Conservation (phyloP, 192 early-diverging fungal species). For the Umbelopsis vinacea region DNA sequence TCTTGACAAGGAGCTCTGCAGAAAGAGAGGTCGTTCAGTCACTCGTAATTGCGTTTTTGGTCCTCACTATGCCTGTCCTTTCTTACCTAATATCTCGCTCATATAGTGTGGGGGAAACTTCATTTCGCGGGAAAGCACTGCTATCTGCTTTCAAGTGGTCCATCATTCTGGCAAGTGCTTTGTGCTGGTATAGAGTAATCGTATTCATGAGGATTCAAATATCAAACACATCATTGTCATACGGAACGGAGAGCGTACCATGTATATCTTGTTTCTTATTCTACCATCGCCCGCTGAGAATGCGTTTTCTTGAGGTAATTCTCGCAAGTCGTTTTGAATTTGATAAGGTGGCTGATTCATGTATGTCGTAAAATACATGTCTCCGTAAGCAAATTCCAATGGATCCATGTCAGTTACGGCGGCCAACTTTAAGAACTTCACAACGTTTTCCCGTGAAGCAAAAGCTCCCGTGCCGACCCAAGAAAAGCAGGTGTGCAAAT, state of each 20-base stretch:
- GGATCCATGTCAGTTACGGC: conserved; percentile 51
- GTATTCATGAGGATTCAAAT: no score
- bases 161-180: conserved; percentile 44
- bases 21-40: not conserved
- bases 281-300: conserved; percentile 49
- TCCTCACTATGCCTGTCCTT: not conserved
- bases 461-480: conserved; percentile 56
- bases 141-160: conserved; percentile 37
- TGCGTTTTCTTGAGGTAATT: conserved; percentile 47
- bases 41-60: not conserved
- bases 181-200: conserved; percentile 37
- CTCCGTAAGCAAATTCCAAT: conserved; percentile 53
- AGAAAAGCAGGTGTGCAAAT: conserved; percentile 57
- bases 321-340: conserved; percentile 49
- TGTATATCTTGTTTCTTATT: conserved; percentile 54
- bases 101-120: conserved; percentile 44
- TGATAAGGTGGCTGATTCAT: conserved; percentile 61
- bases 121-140: conserved; percentile 40
- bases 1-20: conserved; percentile 51
- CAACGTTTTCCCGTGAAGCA: conserved; percentile 50
- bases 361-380: conserved; percentile 59
- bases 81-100: conserved; percentile 44
- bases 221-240: no score
- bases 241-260: conserved; percentile 32
- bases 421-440: conserved; percentile 52